These are phyloP conservation scores for Clarireedia homoeocarpa DNA, from an alignment of 2,329 filamentous ascomycete genomes.

Conservation along the genomic window DNA sequence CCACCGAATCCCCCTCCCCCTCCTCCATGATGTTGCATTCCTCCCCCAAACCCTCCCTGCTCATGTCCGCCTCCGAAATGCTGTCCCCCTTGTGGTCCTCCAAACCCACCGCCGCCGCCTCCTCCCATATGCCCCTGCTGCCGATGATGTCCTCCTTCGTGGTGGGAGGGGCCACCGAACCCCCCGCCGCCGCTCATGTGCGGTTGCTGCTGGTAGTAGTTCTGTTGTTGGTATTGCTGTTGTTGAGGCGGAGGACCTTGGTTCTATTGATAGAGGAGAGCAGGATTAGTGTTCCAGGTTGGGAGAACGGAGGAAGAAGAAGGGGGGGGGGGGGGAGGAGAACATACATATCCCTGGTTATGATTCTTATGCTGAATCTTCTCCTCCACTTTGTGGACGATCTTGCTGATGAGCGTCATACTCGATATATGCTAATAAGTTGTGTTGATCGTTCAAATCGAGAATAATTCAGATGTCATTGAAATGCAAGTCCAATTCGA, in stretches of 20 bases:
- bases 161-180: background rate
- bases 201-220: no score
- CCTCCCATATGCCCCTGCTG: background rate
- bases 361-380: background rate
- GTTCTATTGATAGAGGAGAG: background rate
- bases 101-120: background rate
- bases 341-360: background rate
- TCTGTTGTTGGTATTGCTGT: background rate
- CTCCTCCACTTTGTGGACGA: conserved; percentile 1
- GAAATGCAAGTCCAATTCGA: no score
- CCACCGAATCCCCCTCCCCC: background rate
- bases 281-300: background rate
- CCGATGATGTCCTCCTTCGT: background rate
- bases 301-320: no score
- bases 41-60: background rate
- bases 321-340: no score
- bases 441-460: no score
- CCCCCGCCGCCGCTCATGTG: background rate
- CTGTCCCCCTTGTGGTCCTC: background rate
- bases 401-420: background rate
- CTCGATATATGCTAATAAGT: no score
- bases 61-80: background rate
- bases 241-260: background rate
- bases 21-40: background rate
- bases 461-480: no score